These are phyloP conservation scores for Syzygium syzygioides DNA, from an alignment of 441 rosid genomes.

Conservation along the genomic window DNA sequence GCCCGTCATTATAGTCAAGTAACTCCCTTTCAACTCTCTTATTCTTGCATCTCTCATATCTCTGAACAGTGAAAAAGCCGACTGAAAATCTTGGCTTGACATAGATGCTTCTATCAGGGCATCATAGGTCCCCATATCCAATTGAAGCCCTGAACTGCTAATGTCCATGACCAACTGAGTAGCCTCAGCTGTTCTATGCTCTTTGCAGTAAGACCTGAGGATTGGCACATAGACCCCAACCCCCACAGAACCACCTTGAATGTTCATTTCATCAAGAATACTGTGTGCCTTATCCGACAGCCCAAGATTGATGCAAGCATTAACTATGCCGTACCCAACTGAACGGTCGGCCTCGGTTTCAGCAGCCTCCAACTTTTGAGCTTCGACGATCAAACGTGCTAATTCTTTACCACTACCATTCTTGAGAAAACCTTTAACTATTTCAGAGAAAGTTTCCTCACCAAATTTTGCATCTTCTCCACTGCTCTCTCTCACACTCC, in stretches of 20 bases:
- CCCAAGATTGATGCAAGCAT: constrained; percentile 73
- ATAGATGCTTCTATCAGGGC: constrained; percentile 80
- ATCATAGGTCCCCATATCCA: constrained; percentile 56
- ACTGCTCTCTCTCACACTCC: constrained; percentile 32
- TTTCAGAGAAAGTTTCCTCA: constrained; percentile 54
- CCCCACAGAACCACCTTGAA: constrained; percentile 7
- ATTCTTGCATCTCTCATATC: constrained; percentile 77
- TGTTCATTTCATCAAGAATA: constrained; percentile 15
- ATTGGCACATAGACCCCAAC: constrained; percentile 13
- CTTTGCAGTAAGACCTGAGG: constrained; percentile 68
- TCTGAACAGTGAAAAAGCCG: constrained; percentile 82
- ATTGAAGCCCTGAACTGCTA: constrained; percentile 59
- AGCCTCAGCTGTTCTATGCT: constrained; percentile 80
- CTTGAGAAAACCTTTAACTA: constrained; percentile 65
- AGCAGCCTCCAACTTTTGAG: constrained; percentile 63
- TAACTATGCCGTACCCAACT: constrained; percentile 71
- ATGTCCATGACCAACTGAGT: constrained; percentile 84
- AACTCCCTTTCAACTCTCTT: constrained; percentile 60
- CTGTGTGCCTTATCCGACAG: constrained; percentile 68
- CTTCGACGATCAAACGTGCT: constrained; percentile 58
- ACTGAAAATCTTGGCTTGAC: constrained; percentile 85
- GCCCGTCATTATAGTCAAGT: constrained; percentile 84
- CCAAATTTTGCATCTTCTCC: constrained; percentile 27
- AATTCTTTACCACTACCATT: constrained; percentile 50
- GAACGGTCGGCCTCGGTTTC: constrained; percentile 31